Percentiles rank a stretch among this genome's conserved stretches.
Conservation (phyloP, 192 early-diverging fungal species). For the Coemansia sp. region DNA sequence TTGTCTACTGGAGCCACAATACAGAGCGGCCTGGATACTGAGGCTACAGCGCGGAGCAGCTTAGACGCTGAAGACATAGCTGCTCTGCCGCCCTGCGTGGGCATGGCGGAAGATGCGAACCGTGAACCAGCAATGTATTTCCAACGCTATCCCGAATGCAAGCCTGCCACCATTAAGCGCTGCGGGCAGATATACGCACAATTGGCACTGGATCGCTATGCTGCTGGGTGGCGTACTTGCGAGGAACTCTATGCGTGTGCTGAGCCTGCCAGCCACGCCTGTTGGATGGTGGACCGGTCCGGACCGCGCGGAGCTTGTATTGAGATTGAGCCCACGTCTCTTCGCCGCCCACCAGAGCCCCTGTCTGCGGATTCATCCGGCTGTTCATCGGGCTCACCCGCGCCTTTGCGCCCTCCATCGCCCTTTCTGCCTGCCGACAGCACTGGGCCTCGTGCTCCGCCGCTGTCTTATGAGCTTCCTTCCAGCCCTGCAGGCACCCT, state of each 20-base stretch:
- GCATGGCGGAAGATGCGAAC: constrained; percentile 1
- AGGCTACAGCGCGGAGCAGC: too few species aligned
- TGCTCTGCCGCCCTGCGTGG: constrained; percentile 3
- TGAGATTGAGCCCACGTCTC: not conserved
- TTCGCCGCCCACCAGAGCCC: not conserved
- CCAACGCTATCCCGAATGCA: constrained; percentile 10
- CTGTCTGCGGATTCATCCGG: not conserved
- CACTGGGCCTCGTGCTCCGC: constrained; percentile 1
- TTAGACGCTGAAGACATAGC: not conserved
- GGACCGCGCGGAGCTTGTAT: constrained; percentile 25
- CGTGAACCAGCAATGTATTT: constrained; percentile 13
- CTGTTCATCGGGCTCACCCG: not conserved
- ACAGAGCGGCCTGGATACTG: too few species aligned
- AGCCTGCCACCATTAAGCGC: constrained; percentile 4
- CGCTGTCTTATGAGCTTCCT: constrained; percentile 4
- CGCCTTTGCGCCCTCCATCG: constrained; percentile 13
- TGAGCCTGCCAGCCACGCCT: constrained; percentile 12
- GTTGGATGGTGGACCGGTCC: constrained; percentile 36
- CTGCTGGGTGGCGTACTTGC: constrained; percentile 23
- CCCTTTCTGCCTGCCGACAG: constrained; percentile 24
- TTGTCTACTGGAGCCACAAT: too few species aligned
- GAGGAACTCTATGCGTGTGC: constrained; percentile 26
- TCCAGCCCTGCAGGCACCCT: constrained; percentile 1
- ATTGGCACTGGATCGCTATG: constrained; percentile 30
- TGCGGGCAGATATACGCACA: constrained; percentile 30